Percentiles rank a stretch among this genome's conserved stretches.
phyloP scores from a whole-genome alignment of 2,329 filamentous ascomycete species.

The Calonectria montana region DNA sequence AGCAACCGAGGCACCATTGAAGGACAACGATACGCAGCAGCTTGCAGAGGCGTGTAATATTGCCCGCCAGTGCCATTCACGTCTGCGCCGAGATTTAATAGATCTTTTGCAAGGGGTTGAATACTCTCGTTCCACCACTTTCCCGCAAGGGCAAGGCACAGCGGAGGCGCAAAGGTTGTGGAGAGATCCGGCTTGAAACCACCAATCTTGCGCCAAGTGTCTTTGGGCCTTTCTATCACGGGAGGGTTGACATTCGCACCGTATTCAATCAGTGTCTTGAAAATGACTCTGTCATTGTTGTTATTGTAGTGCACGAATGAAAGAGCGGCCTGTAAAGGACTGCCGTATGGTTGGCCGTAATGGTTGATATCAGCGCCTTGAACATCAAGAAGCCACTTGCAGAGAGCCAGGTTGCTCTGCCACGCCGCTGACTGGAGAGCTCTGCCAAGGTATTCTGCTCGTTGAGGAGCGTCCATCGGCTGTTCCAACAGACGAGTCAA shows the following conservation, averaged over 20 bases:
- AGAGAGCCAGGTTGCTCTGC: not conserved
- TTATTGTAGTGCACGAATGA: not conserved
- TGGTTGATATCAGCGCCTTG: conserved; percentile 2
- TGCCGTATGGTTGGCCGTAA: not conserved
- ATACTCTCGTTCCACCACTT: not conserved
- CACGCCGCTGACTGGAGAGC: not conserved
- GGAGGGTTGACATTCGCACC: not conserved
- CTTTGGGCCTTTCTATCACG: not conserved
- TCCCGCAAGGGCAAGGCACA: not conserved
- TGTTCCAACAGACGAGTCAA: not conserved
- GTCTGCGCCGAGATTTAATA: not conserved
- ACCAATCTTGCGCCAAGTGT: not conserved
- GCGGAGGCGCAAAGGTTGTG: not conserved
- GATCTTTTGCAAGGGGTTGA: not conserved
- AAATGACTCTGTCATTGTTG: not conserved
- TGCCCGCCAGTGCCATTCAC: not conserved
- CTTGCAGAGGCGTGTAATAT: conserved; percentile 2
- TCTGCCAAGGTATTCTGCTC: not conserved
- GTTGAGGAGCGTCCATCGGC: not conserved
- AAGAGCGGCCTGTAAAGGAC: not conserved
- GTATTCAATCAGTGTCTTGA: not conserved
- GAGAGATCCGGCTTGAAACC: not conserved
- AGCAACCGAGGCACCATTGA: not conserved
- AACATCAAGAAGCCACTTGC: conserved; percentile 4
- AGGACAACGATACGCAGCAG: not conserved